Percentiles rank a stretch among this genome's conserved stretches.
phyloP scores from a whole-genome alignment of 2,329 filamentous ascomycete species.

The Epichloe amarillans region DNA sequence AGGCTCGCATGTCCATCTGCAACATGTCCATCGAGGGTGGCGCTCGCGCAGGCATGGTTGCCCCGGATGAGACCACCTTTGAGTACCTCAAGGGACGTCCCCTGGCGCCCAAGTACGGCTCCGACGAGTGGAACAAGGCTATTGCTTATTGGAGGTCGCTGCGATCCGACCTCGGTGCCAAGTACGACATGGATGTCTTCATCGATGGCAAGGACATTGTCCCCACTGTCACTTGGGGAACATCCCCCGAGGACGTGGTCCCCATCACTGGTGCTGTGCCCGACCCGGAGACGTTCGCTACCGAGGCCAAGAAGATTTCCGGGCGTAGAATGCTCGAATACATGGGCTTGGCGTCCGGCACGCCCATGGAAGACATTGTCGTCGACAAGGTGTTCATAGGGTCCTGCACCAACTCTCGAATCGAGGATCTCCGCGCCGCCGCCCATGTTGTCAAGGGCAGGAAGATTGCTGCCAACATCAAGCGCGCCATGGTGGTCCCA shows the following conservation, averaged over 20 bases:
- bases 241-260: constrained; percentile 90
- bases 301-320: constrained; percentile 65
- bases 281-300: constrained; percentile 73
- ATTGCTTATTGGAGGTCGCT: constrained; percentile 77
- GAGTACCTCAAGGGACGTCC: constrained; percentile 89
- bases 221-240: constrained; percentile 93
- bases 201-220: constrained; percentile 88
- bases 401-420: constrained; percentile 93
- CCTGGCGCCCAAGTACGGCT: constrained; percentile 72
- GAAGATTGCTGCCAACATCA: constrained; percentile 78
- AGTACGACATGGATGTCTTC: constrained; percentile 79
- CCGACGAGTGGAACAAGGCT: constrained; percentile 81
- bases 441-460: constrained; percentile 76
- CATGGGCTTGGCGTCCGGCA: constrained; percentile 84
- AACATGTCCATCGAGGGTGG: constrained; percentile 99
- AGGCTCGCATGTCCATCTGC: constrained; percentile 97
- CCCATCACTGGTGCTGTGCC: constrained; percentile 87
- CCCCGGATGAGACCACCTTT: constrained; percentile 85
- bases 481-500: constrained; percentile 90
- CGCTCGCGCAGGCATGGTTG: constrained; percentile 91
- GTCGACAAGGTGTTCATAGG: constrained; percentile 98
- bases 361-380: constrained; percentile 78
- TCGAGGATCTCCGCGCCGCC: constrained; percentile 85
- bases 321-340: constrained; percentile 81
- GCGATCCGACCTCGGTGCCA: constrained; percentile 74